Evolutionary conservation across 306 rosid genomes (phyloP), one percentile per base, ranked within the genome.

Genomic region (Trifolium subterraneum): DNA sequence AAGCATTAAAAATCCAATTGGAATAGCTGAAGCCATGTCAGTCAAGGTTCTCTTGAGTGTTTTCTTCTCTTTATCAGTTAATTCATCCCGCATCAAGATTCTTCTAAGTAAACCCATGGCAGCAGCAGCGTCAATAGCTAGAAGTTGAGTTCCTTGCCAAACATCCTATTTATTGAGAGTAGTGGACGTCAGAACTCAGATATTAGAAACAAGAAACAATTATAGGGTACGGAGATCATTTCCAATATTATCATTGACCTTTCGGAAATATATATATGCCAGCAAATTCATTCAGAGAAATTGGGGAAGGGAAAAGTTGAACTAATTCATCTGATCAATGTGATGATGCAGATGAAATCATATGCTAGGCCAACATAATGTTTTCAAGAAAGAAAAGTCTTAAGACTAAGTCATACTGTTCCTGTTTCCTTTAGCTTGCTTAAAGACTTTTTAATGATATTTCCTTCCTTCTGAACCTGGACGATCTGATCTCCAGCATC

Each of bases 61-160:
- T 82, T 83, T 83, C 85, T 88, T 94, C 84, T 94, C 99, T 69
- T 92, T 94, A 70, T 85, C 95, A 7, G 97, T 87, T 77, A 94
- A 84, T 75, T 92, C 97, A 77, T 94, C 97, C 72, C 96, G 93
- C 70, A 74, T 76, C 72, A 94, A 48, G 75, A 80, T 65, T 82
- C 99, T 90, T 84, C 93, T 86, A 77, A 94, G 64, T 80, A 92
- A 88, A n/a, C 82, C 96, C 76, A 44, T 80, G 54, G 97, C 92
- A 76, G 89, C 92, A 68, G 82, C 89, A 71, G 87, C 88, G n/a
- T 94, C 99, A 73, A 92, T 82, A 70, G 96, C 99, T 15, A 94
- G 83, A 68, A 94, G 93, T 68, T 90, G 99, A 56, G 99, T 92
- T 81, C 99, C 99, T 86, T 94, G 99, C 97, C 91, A 92, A 56